A percentile compares a stretch with the other conserved stretches of the same genome.
Evolutionary conservation across 164 flowering plant genomes (phyloP).

Genomic region (Magnolia sinica): DNA sequence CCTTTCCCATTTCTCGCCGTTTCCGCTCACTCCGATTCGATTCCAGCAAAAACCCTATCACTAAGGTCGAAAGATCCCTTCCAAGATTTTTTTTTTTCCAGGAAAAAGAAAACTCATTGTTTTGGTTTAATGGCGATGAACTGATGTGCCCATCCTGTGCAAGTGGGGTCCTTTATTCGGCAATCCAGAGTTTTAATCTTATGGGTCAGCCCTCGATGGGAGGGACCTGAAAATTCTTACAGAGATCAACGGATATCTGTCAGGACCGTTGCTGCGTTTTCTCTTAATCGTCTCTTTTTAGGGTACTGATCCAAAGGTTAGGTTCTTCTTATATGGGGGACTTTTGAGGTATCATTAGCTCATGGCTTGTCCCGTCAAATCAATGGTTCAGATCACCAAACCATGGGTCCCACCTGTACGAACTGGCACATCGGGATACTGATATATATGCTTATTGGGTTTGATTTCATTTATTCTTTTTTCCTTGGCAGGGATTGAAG

Average conservation of each 20-base stretch:
- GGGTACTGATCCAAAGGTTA: background rate
- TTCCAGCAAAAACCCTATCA: constrained; percentile 15
- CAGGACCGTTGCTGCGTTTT: background rate
- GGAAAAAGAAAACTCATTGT: background rate
- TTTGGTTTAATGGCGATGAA: too few species aligned
- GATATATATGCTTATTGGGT: too few species aligned
- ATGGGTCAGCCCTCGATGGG: too few species aligned
- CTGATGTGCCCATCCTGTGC: too few species aligned
- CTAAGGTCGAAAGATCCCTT: constrained; percentile 21
- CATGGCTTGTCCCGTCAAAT: too few species aligned
- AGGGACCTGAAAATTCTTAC: background rate
- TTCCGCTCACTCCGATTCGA: constrained; percentile 10
- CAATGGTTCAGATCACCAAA: too few species aligned
- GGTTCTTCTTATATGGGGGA: background rate
- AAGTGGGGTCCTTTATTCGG: too few species aligned
- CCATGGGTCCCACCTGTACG: too few species aligned
- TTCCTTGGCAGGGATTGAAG: constrained; percentile 29
- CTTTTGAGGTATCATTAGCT: background rate
- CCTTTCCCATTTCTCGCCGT: constrained; percentile 11
- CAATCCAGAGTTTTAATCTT: too few species aligned
- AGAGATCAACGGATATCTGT: background rate
- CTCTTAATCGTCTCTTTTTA: background rate
- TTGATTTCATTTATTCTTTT: background rate
- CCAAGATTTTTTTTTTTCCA: background rate
- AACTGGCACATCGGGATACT: too few species aligned